Base-by-base conservation (phyloP, 352 stramenopile species). In the Phytophthora pini region DNA sequence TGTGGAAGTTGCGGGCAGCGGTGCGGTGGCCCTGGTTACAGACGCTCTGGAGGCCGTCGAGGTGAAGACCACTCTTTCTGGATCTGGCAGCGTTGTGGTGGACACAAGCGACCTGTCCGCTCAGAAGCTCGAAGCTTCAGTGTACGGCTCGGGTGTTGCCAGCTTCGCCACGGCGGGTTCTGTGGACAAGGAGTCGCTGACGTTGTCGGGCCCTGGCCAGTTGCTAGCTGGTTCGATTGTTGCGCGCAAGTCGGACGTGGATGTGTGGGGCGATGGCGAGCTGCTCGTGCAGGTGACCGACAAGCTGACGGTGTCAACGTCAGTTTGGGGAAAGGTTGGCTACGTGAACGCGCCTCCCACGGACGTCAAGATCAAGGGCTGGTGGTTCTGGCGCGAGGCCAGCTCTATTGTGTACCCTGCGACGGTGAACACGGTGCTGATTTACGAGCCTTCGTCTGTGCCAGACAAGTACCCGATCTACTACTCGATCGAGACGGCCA, bases 371-470 rank as follows among this genome's bases (percentile, higher is more conserved):
- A 79, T 78, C 48, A 80, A 78, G 40, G 71, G 74, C 49, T 89
- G 75, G 77, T 84, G 68, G 68, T 87, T 84, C 60, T 88, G 77
- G 77, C 72, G 77, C 26, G 61, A 76, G 13, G 63, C 71, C 8
- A 72, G 56, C 36, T 74, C 76, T 36, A 78, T 77, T 24, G 77
- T 87, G 26, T 76, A 82, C 54, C 68, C 66, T 5, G 68, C 76
- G 5, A 53, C 52, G 22, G 62, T 70, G 31, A 82, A 86, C 65
- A 76, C 72, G 65, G 60, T 76, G 31, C n/a, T 74, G 26, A 61
- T 74, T 13, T 74, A 75, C 65, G 71, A 75, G 50, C 55, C 59
- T 3, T 44, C 56, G 10, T 10, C 54, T n/a, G 54, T 72, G 29
- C 73, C 73, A 17, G 13, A 55, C 47, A 76, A 74, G 56, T 64